Base-by-base conservation (phyloP, 306 rosid species). In the Sophora flavescens region DNA sequence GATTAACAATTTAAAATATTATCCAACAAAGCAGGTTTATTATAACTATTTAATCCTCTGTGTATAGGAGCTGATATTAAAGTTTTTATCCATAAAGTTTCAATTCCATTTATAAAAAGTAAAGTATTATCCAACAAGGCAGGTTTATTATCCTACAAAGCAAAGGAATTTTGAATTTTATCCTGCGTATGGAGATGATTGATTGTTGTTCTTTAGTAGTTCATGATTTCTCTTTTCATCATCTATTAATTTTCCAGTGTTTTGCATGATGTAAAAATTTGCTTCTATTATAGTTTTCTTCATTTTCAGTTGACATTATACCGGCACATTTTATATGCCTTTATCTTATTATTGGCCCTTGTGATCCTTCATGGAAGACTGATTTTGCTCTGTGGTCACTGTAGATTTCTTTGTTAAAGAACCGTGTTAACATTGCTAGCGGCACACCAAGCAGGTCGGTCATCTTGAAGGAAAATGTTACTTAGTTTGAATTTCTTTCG, bases 391-490 rank as follows among this genome's bases (percentile, higher is more conserved):
- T 70, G 13, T 84, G 51, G 10, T 38, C 74, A 39, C 58, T 81
- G 85, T 93, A 92, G 98, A 81, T 88, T 68, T 80, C 86, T 12
- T 81, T 92, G 89, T 77, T 95, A 71, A 92, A 92, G 81, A 83
- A 81, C 69, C 95, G 96, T 32, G 96, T 95, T 57, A 92, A 95
- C 84, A 88, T 92, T 39, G 98, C 96, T 60, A 81, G 96, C 48
- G 97, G 98, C 81, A 94, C 97, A 2, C 98, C 98, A n/a, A 92
- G 93, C 93, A 94, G 98, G 97, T 94, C 70, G 66, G 80, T 78
- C 14, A 50, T 71, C 42, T 58, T 11, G 4, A 2, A 63, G 32
- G 32, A 30, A 30, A 30, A 30, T 30, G 32, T 30, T 30, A 2
- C 2, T 30, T 30, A 30, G 32, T 2, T 1, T 3, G 32, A 30